phyloP scores from a whole-genome alignment of 2,329 filamentous ascomycete species.

The Phoma herbarum region DNA sequence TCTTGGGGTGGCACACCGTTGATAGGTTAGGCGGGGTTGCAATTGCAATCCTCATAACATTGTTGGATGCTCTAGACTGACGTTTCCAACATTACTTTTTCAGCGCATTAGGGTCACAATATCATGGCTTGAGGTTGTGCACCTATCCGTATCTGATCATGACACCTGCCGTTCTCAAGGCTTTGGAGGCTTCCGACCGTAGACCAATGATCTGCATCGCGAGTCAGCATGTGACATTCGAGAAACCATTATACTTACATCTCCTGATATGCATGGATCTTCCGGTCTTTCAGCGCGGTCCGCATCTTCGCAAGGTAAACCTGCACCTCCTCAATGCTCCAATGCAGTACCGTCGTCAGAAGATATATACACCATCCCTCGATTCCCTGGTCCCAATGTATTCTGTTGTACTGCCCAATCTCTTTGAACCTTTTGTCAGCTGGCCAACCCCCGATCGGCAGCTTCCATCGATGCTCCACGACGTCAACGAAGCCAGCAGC shows the following conservation, averaged over 20 bases:
- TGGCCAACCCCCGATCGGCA: slow-evolving; percentile 45
- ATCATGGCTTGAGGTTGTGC: neutral
- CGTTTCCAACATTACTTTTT: no score
- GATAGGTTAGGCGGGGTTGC: no score
- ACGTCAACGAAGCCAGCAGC: slow-evolving; percentile 65
- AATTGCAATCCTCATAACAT: neutral
- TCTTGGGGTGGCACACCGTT: slow-evolving; percentile 2
- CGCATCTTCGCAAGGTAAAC: slow-evolving; percentile 48
- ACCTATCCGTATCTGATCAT: neutral
- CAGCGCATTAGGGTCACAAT: neutral
- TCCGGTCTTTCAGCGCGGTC: slow-evolving; percentile 36
- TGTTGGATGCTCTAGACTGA: neutral
- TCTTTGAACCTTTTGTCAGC: slow-evolving; percentile 59
- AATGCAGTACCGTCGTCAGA: slow-evolving; percentile 41
- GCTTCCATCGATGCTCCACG: slow-evolving; percentile 52
- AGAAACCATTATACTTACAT: slow-evolving; percentile 25
- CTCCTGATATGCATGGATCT: slow-evolving; percentile 42
- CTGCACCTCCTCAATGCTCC: slow-evolving; percentile 56
- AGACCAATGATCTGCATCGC: slow-evolving; percentile 26
- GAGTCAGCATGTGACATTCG: slow-evolving; percentile 4
- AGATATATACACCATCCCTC: slow-evolving; percentile 40
- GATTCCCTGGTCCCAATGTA: slow-evolving; percentile 42
- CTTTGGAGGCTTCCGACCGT: slow-evolving; percentile 26
- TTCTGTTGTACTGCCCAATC: slow-evolving; percentile 51
- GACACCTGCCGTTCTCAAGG: neutral